Percentiles rank a stretch among this genome's conserved stretches.
Conservation (phyloP, 2,329 filamentous ascomycete species). For the Talaromyces funiculosus region DNA sequence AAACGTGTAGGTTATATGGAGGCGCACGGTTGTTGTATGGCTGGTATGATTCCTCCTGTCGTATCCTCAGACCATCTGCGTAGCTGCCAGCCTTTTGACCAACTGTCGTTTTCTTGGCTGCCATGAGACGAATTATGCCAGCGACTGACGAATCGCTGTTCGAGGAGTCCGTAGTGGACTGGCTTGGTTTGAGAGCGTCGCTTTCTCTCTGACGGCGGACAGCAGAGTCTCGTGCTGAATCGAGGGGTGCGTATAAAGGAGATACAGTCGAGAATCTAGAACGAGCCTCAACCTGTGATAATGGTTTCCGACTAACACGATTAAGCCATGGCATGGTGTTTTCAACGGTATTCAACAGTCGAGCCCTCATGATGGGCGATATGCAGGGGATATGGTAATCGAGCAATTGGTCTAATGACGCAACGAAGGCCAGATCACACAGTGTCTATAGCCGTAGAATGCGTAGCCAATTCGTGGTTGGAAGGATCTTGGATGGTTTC, state of each 20-base stretch:
- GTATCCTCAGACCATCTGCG: constrained; percentile 9
- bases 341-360: constrained; percentile 27
- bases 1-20: constrained; percentile 83
- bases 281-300: constrained; percentile 16
- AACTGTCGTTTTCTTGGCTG: constrained; percentile 17
- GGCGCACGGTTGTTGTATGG: constrained; percentile 32
- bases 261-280: constrained; percentile 8
- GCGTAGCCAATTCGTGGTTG: neutral
- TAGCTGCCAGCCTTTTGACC: constrained; percentile 5
- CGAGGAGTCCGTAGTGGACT: neutral
- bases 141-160: neutral
- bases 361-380: constrained; percentile 26
- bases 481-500: neutral
- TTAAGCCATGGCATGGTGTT: constrained; percentile 29
- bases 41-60: constrained; percentile 12
- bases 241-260: neutral
- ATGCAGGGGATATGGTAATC: neutral
- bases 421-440: neutral
- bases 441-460: neutral
- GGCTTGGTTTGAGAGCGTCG: constrained; percentile 9
- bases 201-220: constrained; percentile 11
- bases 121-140: constrained; percentile 6
- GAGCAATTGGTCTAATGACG: neutral
- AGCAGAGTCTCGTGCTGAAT: neutral
- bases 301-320: constrained; percentile 23